Evolutionary conservation across 78 protist species (phyloP).

Genomic region (Bigelowiella natans): DNA sequence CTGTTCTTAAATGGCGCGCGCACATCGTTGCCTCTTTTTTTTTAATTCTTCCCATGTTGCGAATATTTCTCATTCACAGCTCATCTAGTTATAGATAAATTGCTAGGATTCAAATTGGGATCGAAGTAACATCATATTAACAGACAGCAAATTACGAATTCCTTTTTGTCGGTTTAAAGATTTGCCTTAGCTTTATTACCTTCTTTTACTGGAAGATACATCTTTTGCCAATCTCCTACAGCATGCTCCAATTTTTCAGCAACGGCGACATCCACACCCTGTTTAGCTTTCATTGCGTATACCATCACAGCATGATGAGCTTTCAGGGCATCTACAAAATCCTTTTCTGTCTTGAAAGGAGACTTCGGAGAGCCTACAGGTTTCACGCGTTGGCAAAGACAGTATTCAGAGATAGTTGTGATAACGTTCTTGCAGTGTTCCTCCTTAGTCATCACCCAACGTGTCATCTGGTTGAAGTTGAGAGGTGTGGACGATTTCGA

Average conservation of each 20-base stretch:
- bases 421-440: conserved; percentile 14
- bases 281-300: conserved; percentile 24
- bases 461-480: conserved; percentile 17
- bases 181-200: neutral
- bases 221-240: neutral
- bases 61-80: too few species aligned
- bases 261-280: neutral
- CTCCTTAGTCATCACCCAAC: conserved; percentile 25
- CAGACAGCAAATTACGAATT: too few species aligned
- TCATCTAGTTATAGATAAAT: too few species aligned
- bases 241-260: conserved; percentile 18
- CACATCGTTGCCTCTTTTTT: too few species aligned
- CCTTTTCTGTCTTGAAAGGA: neutral
- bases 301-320: conserved; percentile 12
- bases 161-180: too few species aligned
- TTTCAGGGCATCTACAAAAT: conserved; percentile 1
- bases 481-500: neutral
- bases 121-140: too few species aligned
- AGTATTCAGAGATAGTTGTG: neutral
- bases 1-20: too few species aligned
- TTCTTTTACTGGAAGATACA: neutral
- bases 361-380: neutral
- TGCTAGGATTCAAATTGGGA: too few species aligned
- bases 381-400: conserved; percentile 24
- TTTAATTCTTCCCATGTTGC: too few species aligned